Base-by-base conservation (phyloP, 2,329 filamentous ascomycete genomes). In the Aspergillus novoparasiticus region DNA sequence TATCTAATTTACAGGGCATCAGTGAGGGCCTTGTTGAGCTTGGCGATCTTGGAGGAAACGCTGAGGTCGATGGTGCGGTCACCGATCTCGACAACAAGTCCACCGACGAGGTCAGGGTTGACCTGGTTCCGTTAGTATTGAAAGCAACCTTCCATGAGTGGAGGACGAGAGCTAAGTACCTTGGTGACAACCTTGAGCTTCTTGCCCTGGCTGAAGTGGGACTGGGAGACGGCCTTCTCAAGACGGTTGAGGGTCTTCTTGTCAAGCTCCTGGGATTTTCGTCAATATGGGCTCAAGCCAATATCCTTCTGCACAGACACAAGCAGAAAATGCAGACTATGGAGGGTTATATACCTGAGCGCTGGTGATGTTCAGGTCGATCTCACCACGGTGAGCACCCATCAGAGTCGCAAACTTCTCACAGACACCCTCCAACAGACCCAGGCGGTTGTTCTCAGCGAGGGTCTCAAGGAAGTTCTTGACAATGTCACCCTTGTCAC, bases 21-120 rank as follows among this genome's bases (percentile, higher is more conserved):
- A 73, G 87, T 94, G 79, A 99, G 91, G 80, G 97, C 90, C 90
- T 98, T 99, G 92, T 99, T 99, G 88, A 99, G 92, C 89, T 93
- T 96, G 80, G 92, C 87, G 82, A 99, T 90, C 87, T 94, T 96
- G 80, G 91, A 86, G 57, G 94, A 94, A 76, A 99, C 94, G 82
- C 91, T 95, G 73, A 97, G 90, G 83, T 99, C 95, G 78, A 99
- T 97, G 80, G 94, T 98, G 78, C 94, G 91, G 87, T 98, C 94
- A 76, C 94, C 94, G 72, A 98, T 91, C 85, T 98, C 94, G 77
- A 99, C 94, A 70, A 99, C 83, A 71, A 99, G 89, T 67, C 95
- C 95, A 71, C 95, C 95, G 71, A 96, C 83, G 77, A 99, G 94
- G 64, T 98, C 94, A 66, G 94, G 87, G 88, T 97, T 95, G 81